Evolutionary conservation across 202 grass and related monocot genomes (phyloP).

Genomic region (Cymbopogon flexuosus): DNA sequence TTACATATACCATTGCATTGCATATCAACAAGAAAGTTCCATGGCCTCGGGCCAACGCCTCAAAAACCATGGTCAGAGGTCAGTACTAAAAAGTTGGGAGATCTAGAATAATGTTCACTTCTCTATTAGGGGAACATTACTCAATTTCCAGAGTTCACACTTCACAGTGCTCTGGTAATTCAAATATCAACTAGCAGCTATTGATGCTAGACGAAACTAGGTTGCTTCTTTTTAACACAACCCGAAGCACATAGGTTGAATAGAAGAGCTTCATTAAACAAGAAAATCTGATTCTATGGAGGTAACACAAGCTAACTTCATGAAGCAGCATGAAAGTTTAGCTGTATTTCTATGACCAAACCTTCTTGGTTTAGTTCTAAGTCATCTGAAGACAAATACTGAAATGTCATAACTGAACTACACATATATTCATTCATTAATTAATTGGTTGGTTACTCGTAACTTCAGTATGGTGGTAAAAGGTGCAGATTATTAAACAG

Average conservation of each 20-base stretch:
- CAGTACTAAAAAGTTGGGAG: not conserved
- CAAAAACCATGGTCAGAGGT: not conserved
- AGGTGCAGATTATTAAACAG: not conserved
- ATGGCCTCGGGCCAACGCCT: not conserved
- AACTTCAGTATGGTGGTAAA: not conserved
- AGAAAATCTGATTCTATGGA: not conserved
- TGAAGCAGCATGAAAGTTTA: not conserved
- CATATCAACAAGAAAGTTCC: not conserved
- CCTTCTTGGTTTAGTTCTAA: not conserved
- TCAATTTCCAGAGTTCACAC: not conserved
- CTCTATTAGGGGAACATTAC: not conserved
- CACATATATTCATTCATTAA: not conserved
- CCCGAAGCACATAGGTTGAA: not conserved
- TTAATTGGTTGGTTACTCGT: not conserved
- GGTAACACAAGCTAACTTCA: not conserved
- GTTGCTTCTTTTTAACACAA: not conserved
- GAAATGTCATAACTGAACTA: not conserved
- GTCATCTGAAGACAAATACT: not conserved
- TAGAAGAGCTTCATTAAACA: not conserved
- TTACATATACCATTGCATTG: not conserved
- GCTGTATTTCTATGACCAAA: not conserved
- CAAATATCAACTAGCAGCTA: not conserved
- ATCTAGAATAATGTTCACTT: not conserved
- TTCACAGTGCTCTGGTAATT: not conserved
- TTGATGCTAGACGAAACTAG: not conserved